Percentiles rank a stretch among this genome's conserved stretches.
These are phyloP conservation scores for Scedosporium apiospermum DNA, from an alignment of 2,329 filamentous ascomycete genomes.

Conservation along the genomic window DNA sequence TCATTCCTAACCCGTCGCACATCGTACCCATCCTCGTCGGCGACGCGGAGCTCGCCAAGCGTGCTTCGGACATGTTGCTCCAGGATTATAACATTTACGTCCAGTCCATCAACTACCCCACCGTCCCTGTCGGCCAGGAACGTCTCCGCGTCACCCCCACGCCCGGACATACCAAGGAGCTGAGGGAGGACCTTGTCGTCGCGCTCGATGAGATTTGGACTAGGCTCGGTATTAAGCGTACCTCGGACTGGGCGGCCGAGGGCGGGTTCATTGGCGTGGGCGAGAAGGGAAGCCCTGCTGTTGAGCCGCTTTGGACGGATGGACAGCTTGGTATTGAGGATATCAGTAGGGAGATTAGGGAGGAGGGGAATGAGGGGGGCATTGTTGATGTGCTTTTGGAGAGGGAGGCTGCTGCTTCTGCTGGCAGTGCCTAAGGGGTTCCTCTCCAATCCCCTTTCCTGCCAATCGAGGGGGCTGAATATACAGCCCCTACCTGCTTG, in stretches of 20 bases:
- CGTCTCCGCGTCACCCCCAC: slow-evolving; percentile 92
- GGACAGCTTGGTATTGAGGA: slow-evolving; percentile 72
- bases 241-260: slow-evolving; percentile 80
- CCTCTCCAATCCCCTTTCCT: slow-evolving; percentile 6
- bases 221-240: slow-evolving; percentile 82
- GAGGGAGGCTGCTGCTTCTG: slow-evolving; percentile 32
- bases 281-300: slow-evolving; percentile 46
- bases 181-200: slow-evolving; percentile 69
- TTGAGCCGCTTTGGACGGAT: slow-evolving; percentile 82
- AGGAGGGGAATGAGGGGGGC: slow-evolving; percentile 25
- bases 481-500: not conserved
- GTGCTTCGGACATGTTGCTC: slow-evolving; percentile 84
- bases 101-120: slow-evolving; percentile 98
- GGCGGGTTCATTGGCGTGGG: slow-evolving; percentile 95
- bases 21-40: slow-evolving; percentile 92
- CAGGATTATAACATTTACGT: slow-evolving; percentile 92
- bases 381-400: slow-evolving; percentile 52
- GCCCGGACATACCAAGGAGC: slow-evolving; percentile 77
- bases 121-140: slow-evolving; percentile 95
- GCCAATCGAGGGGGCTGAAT: not conserved
- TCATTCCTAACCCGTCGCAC: slow-evolving; percentile 95
- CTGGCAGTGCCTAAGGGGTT: slow-evolving; percentile 16
- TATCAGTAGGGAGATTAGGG: slow-evolving; percentile 51
- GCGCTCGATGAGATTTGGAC: slow-evolving; percentile 85
- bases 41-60: slow-evolving; percentile 85